Base-by-base conservation (phyloP, 345 rosid genomes). In the Clarkia xantiana region DNA sequence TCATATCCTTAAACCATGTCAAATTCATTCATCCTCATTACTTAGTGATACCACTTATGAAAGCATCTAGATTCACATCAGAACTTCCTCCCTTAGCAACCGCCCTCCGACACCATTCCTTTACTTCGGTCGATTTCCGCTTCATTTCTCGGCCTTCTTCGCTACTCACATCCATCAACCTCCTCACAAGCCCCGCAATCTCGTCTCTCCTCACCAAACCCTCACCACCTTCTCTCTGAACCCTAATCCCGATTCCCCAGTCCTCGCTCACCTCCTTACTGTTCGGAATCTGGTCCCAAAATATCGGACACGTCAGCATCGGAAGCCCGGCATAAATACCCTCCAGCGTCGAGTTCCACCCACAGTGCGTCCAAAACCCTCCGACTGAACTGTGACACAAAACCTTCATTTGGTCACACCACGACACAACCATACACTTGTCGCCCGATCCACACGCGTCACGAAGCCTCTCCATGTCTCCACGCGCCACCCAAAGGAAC, bases 401-500 rank as follows among this genome's bases (percentile, higher is more conserved):
- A 40, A 67, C 73, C 48, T 42, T 53, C 57, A 67, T 43, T 52
- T 66, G 71, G 29, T 62, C 49, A 44, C 75, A 59, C 72, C 72
- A 67, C 1, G 67, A 47, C 34, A 67, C 41, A 10, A 63, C 54
- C 22, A 63, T 2, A 14, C 66, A 47, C 55, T 1, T 13, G 18
- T 4, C 25, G 16, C 42, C 58, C n/a, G n/a, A n/a, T 3, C 18
- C 57, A 11, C 18, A 0, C 0, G 42, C 44, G 8, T 22, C 43
- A 11, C 9, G 6, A 3, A 49, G 39, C 42, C 3, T 18, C 4
- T 44, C 39, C 36, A 48, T 23, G 20, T 68, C 69, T 2, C 61
- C 74, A 0, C 64, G 67, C 1, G 70, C 58, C 56, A 75, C 70
- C 74, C 71, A 66, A 48, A 75, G 52, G 61, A 14, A 71, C 20